Base-by-base conservation (phyloP, 305 asterid species). In the Fraxinus velutina region DNA sequence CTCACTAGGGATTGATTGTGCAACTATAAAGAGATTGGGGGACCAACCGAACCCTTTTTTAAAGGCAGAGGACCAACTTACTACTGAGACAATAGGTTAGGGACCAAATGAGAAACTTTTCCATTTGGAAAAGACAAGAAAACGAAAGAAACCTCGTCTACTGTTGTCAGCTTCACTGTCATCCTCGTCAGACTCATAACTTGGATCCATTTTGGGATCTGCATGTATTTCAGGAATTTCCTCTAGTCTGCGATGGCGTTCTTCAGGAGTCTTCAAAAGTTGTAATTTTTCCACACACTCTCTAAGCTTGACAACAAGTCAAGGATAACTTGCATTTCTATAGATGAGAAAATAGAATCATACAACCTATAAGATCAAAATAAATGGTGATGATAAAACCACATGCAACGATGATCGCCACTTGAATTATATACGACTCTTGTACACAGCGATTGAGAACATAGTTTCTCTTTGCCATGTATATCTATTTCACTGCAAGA, bases 131-230 rank as follows among this genome's bases (percentile, higher is more conserved):
- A 64, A 64, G 73, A 64, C 17, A 9, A 64, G 72, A 77, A 34
- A 34, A 70, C 15, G 66, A 66, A 78, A 55, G 34, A 66, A 79
- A 96, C 99, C 98, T 93, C 86, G 91, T 89, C 89, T 89, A 60
- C 82, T 85, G 29, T 90, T 91, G 78, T 96, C 97, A 75, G 85
- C 78, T 73, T 92, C 98, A 82, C 89, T 91, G 82, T 90, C 97
- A 79, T 89, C 90, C 36, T 95, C 99, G 2, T 96, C 97, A 0
- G 98, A 94, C 87, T 90, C 98, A 27, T 94, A 92, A 84, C 84
- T 88, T 19, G 99, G 99, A 87, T 94, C 97, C 99, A 96, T 96
- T 86, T 94, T 93, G 66, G 98, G 98, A 89, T 96, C 99, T 2
- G 94, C 88, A 32, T 94, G 96, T 84, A 94, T 89, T 73, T 90